Evolutionary conservation across 2,329 filamentous ascomycete species (phyloP).

Genomic region (Dothistroma septosporum): DNA sequence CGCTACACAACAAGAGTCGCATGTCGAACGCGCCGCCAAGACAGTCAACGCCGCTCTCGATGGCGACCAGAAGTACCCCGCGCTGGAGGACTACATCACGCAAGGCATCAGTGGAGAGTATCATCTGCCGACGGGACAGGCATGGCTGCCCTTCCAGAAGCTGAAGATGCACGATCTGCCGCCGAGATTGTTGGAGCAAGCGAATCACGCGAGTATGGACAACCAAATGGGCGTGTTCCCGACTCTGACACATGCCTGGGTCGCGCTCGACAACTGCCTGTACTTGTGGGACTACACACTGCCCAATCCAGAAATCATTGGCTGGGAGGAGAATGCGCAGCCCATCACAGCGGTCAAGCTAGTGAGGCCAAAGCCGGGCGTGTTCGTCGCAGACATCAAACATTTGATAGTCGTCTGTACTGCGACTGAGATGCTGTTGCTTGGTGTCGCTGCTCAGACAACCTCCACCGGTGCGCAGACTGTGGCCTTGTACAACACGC

Average conservation of each 20-base stretch:
- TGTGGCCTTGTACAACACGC: conserved; percentile 81
- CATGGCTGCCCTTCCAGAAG: conserved; percentile 88
- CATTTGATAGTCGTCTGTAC: conserved; percentile 89
- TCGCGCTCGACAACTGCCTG: conserved; percentile 89
- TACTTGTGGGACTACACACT: conserved; percentile 98
- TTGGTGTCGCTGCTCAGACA: conserved; percentile 71
- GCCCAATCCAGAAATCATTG: conserved; percentile 84
- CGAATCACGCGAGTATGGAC: conserved; percentile 78
- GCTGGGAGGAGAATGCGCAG: conserved; percentile 83
- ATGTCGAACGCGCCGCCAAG: conserved; percentile 72
- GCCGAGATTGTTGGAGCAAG: conserved; percentile 86
- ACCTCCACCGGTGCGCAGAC: conserved; percentile 63
- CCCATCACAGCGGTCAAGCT: conserved; percentile 89
- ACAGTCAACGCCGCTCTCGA: conserved; percentile 77
- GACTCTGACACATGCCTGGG: conserved; percentile 91
- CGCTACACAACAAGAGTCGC: conserved; percentile 31
- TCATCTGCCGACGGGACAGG: conserved; percentile 63
- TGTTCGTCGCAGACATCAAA: conserved; percentile 81
- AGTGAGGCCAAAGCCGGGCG: conserved; percentile 75
- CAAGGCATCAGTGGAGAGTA: conserved; percentile 88
- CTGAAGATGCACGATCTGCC: conserved; percentile 84
- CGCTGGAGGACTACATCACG: conserved; percentile 81
- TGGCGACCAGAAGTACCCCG: conserved; percentile 75
- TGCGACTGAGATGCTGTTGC: conserved; percentile 73
- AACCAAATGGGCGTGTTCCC: conserved; percentile 96